Base-by-base conservation (phyloP, 2,329 filamentous ascomycete genomes). In the Xylaria sp. region DNA sequence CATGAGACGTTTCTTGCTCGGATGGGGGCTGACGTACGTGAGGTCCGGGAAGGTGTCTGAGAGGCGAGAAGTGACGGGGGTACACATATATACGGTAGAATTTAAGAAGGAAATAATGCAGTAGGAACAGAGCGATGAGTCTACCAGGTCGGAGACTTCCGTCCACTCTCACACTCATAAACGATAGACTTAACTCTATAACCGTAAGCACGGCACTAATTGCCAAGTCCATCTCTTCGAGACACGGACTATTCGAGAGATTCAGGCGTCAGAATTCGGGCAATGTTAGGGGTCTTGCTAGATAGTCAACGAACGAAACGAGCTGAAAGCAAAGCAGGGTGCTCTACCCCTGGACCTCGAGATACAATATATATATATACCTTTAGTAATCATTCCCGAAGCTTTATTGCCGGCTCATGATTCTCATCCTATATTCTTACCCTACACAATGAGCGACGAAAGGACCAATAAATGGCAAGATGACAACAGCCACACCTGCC, bases 31-130 rank as follows among this genome's bases (percentile, higher is more conserved):
- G 21, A 34, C 61, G 42, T 75, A 83, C 82, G 73, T 78, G 81
- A 17, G 83, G 83, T 0, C 82, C 82, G 0, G 83, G 83, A 1
- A 85, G 70, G 58, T 82, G 74, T 14, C 82, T 78, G n/a, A 84
- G 74, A 0, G 82, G 80, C 0, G 83, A 85, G 54, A 83, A 65
- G 63, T 79, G 78, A 57, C 77, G 77, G 3, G 83, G 83, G 64
- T 83, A 84, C 27, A 85, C 68, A 65, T 83, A 75, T 47, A 80
- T 63, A 14, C 75, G 73, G 70, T 82, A 83, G 4, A 73, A 39
- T 48, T 78, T 76, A 62, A 77, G 32, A 4, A 77, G 2, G 12
- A 69, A n/a, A 56, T 75, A 74, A 21, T 75, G 71, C 9, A 64
- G 14, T 21, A 64, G n/a, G 45, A 67, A 8, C 1, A 67, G n/a